A percentile compares a stretch with the other conserved stretches of the same genome.
phyloP scores from a whole-genome alignment of 352 stramenopile genomes.

The Phytophthora hibernalis region DNA sequence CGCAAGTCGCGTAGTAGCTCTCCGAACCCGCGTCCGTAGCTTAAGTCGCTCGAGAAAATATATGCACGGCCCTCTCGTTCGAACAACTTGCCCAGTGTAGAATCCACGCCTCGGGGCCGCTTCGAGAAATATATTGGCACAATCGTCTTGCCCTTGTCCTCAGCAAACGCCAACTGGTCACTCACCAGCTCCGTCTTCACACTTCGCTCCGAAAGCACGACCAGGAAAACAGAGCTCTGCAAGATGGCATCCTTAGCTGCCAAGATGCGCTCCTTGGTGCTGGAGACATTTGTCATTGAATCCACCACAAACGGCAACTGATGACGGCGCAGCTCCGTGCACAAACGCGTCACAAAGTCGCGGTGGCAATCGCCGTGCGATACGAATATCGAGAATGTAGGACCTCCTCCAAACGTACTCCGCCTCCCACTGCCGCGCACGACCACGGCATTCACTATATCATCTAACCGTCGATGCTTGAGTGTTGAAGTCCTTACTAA shows the following conservation, averaged over 20 bases:
- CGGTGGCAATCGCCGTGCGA: conserved; percentile 80
- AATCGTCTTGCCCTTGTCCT: conserved; percentile 84
- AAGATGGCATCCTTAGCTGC: conserved; percentile 83
- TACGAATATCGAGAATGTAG: conserved; percentile 70
- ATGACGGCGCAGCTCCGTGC: conserved; percentile 56
- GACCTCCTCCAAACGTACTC: conserved; percentile 29
- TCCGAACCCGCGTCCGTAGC: conserved; percentile 70
- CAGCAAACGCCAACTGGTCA: conserved; percentile 83
- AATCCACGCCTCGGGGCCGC: conserved; percentile 52
- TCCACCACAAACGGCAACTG: conserved; percentile 64
- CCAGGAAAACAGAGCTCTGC: conserved; percentile 70
- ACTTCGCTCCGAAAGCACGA: conserved; percentile 78
- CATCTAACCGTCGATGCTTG: conserved; percentile 44
- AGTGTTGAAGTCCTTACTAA: conserved; percentile 31
- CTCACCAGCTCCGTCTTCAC: conserved; percentile 84
- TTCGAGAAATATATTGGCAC: conserved; percentile 77
- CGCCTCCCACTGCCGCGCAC: conserved; percentile 35
- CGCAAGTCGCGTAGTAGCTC: conserved; percentile 59
- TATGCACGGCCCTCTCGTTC: conserved; percentile 46
- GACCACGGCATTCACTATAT: conserved; percentile 68
- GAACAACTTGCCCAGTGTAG: conserved; percentile 42
- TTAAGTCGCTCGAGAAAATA: conserved; percentile 70
- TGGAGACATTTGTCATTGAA: conserved; percentile 75
- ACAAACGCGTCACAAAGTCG: conserved; percentile 70
- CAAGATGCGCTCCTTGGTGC: conserved; percentile 78